These are phyloP conservation scores for Emmonsia crescens DNA, from an alignment of 2,329 filamentous ascomycete genomes.

Conservation along the genomic window DNA sequence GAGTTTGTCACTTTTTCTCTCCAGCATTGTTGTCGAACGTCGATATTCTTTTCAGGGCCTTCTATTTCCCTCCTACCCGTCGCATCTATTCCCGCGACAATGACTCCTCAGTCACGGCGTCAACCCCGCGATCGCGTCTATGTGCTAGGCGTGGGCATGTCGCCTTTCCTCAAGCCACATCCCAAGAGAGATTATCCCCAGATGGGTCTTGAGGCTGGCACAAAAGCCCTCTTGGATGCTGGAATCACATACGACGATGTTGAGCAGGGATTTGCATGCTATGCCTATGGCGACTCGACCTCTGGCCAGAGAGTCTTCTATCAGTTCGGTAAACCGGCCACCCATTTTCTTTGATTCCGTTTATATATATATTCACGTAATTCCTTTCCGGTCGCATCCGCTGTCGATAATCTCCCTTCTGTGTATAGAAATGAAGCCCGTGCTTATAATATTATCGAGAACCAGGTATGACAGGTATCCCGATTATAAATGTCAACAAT, in stretches of 20 bases:
- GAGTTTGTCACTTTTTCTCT: neutral
- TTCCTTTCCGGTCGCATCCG: neutral
- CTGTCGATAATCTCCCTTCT: neutral
- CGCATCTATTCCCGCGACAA: neutral
- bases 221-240: slow-evolving; percentile 19
- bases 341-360: neutral
- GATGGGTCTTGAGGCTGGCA: slow-evolving; percentile 21
- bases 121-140: slow-evolving; percentile 10
- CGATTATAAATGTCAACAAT: slow-evolving; percentile 20
- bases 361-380: neutral
- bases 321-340: slow-evolving; percentile 12
- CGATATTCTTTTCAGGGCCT: neutral
- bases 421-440: neutral
- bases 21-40: neutral
- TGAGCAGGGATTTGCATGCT: slow-evolving; percentile 15
- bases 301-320: slow-evolving; percentile 20
- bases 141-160: slow-evolving; percentile 19
- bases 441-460: neutral
- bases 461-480: slow-evolving; percentile 16
- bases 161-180: slow-evolving; percentile 21
- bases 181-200: slow-evolving; percentile 24
- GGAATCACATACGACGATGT: slow-evolving; percentile 19
- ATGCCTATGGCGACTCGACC: slow-evolving; percentile 16
- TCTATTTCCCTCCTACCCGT: neutral
- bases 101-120: neutral